phyloP scores from a whole-genome alignment of 768 basidiomycete species.

The Tylopilus rubrobrunneus region DNA sequence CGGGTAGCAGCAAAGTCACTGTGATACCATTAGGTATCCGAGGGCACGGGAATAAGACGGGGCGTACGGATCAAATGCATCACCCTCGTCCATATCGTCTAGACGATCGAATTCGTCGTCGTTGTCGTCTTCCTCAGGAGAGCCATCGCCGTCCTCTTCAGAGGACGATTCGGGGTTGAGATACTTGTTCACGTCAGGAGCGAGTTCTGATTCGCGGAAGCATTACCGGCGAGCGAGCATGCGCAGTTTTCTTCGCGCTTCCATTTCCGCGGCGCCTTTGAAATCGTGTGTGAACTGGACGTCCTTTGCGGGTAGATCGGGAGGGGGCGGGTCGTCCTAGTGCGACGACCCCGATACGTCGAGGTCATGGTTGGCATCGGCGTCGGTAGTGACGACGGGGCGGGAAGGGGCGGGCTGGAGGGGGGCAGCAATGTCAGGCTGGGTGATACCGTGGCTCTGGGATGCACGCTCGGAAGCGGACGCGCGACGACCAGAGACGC shows the following conservation, averaged over 20 bases:
- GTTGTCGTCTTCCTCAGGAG: conserved; percentile 48
- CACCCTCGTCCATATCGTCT: conserved; percentile 56
- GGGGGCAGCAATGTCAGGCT: background rate
- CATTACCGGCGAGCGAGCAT: conserved; percentile 59
- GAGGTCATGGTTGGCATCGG: conserved; percentile 3
- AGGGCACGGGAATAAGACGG: conserved; percentile 2
- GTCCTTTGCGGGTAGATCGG: conserved; percentile 43
- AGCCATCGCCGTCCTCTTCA: conserved; percentile 48
- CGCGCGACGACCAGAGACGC: conserved; percentile 62
- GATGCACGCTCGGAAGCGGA: conserved; percentile 52
- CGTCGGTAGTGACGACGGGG: conserved; percentile 7
- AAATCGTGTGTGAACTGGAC: conserved; percentile 73
- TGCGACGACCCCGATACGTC: background rate
- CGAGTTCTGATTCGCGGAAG: conserved; percentile 24
- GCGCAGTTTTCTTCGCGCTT: conserved; percentile 59
- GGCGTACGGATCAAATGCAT: conserved; percentile 79
- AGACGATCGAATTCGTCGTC: conserved; percentile 47
- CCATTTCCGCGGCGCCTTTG: conserved; percentile 85
- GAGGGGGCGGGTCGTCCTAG: conserved; percentile 16
- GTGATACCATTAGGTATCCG: background rate
- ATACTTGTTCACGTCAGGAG: conserved; percentile 30
- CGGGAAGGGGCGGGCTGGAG: conserved; percentile 6
- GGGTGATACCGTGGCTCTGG: background rate
- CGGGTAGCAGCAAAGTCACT: conserved; percentile 71
- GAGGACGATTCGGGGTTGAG: conserved; percentile 49